Evolutionary conservation across 208 protist genomes (phyloP), one percentile per base, ranked within the genome.

Genomic region (Leishmania martiniquensis): DNA sequence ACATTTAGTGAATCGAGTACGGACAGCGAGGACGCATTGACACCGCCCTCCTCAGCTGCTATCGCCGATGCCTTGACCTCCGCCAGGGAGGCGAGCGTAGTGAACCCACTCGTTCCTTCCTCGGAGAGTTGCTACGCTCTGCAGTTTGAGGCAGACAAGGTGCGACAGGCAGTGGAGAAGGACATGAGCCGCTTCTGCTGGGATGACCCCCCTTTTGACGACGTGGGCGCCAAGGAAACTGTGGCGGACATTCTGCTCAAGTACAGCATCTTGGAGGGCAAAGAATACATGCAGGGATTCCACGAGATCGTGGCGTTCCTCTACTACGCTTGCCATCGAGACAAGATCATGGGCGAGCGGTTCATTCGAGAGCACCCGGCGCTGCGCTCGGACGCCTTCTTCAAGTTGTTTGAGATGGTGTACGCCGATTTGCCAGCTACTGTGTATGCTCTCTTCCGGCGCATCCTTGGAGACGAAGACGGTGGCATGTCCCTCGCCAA

Each of bases 241-340:
- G 75, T 97, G 15, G 68, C 81, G 6, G 74, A 88, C 45, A 85
- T 97, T 68, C 70, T 97, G 60, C 60, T 91, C 4, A 86, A 84
- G 52, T 96, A 92, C 85, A 92, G 91, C 69, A 2, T 94, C 15
- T 29, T 71, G 60, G 72, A 94, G 65, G 55, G 73, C 39, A 72
- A 77, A 60, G 87, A 90, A 17, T 98, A 98, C 78, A 88, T 83
- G 77, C 96, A 98, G 70, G 96, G 96, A 10, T 93, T 98, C 75
- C 95, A 98, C 76, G 97, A 98, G 71, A 77, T 98, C 44, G 85
- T 95, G 15, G 92, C 95, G 34, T 95, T 97, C 57, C 75, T 96
- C 20, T 97, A 97, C 63, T 89, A 83, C 57, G 72, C 72, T 42
- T 85, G 76, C 12, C 73, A 86, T 65, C 84, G 87, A 17, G 87